These are phyloP conservation scores for Oxytropis ochrocephala DNA, from an alignment of 306 rosid species.

Conservation along the genomic window DNA sequence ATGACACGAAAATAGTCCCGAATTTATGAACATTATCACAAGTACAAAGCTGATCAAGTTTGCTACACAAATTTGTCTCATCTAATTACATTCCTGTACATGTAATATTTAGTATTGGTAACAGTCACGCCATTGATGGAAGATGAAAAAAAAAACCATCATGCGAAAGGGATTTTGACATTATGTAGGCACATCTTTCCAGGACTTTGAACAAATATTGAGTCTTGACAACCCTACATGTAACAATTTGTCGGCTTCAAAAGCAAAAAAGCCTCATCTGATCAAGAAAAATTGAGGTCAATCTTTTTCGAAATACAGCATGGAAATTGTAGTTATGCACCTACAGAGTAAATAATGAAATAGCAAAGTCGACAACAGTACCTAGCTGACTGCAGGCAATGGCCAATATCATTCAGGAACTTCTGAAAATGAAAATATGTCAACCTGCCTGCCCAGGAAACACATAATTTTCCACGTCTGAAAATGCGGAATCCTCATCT, in stretches of 20 bases:
- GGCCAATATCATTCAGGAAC: not conserved
- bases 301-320: not conserved
- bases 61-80: not conserved
- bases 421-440: not conserved
- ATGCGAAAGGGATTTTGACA: not conserved
- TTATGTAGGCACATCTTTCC: not conserved
- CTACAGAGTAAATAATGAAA: not conserved
- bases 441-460: conserved; percentile 22
- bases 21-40: not conserved
- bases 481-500: not conserved
- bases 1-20: too few relatives aligned
- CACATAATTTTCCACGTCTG: conserved; percentile 4
- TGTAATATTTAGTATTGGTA: not conserved
- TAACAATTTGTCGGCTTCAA: not conserved
- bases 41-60: not conserved
- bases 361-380: not conserved
- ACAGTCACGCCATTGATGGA: not conserved
- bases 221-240: not conserved
- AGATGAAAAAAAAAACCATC: not conserved
- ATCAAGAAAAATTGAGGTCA: not conserved
- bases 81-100: not conserved
- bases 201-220: not conserved
- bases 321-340: not conserved
- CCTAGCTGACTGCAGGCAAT: conserved; percentile 19
- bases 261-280: not conserved